Evolutionary conservation across 108 stramenopile species (phyloP), one percentile per base, ranked within the genome.

Genomic region (Seminavis robusta): DNA sequence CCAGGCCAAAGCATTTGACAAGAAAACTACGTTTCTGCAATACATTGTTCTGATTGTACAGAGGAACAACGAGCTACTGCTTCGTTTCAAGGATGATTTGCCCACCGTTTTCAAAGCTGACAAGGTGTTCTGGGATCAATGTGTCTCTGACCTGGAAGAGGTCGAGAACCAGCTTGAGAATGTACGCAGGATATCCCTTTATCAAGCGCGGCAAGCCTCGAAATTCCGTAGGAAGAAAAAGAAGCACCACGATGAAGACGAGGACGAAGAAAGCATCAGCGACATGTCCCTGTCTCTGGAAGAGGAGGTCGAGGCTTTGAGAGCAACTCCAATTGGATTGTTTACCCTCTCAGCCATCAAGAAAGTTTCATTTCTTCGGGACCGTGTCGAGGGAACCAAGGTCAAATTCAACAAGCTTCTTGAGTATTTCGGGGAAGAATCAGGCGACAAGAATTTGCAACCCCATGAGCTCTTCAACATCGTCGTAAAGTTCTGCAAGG

Each of bases 1-100:
- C 47, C 77, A 91, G 49, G 95, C 96, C 17, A 98, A 98, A 75
- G 96, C 96, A 11, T 90, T 90, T 54, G 98, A 98, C 78, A 92
- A 94, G 73, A 97, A 95, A 65, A 98, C 98, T 7, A 92, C 92
- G 3, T 91, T 98, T 55, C 79, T 98, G 30, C 90, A 97, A 57
- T 97, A 95, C 59, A 77, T 97, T 17, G 80, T 95, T 25, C 74
- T 86, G 39, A 79, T 96, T 39, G 86, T 95, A 17, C 77, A 76
- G 43, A 69, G 95, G 56, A 88, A 92, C 74, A 88, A 81, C 45
- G 87, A 91, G 30, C 41, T 68, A 28, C 69, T 92, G 47, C 70
- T 91, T 8, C 52, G 78, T 32, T 90, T 85, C 50, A 79, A 79
- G 27, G 90, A 94, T 27, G 90, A 90, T 41, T 56, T 95, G 17